A percentile compares a stretch with the other conserved stretches of the same genome.
phyloP scores from a whole-genome alignment of 2,329 filamentous ascomycete genomes.

The Phyllosticta citribraziliensis region DNA sequence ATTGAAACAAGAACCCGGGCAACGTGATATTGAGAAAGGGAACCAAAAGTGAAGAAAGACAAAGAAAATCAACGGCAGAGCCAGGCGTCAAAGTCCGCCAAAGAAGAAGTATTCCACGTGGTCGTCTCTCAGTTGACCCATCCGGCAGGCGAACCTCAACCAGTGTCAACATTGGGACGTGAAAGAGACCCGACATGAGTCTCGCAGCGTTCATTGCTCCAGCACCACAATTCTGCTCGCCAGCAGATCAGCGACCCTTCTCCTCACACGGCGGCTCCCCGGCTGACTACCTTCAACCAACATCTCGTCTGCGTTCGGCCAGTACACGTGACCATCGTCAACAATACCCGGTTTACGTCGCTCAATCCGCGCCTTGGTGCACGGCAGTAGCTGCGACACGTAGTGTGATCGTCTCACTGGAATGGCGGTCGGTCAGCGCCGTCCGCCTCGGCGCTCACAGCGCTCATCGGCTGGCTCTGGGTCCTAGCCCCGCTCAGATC shows the following conservation, averaged over 20 bases:
- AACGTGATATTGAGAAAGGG: background rate
- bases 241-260: background rate
- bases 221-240: background rate
- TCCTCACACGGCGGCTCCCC: background rate
- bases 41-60: background rate
- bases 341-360: background rate
- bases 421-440: conserved; percentile 23
- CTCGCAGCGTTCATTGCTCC: background rate
- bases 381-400: background rate
- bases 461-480: conserved; percentile 31
- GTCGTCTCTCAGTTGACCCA: background rate
- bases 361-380: background rate
- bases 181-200: background rate
- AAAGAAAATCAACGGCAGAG: background rate
- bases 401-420: conserved; percentile 8
- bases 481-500: conserved; percentile 50
- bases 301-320: background rate
- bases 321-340: background rate
- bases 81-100: background rate
- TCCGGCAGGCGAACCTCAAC: background rate
- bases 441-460: conserved; percentile 28
- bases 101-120: background rate
- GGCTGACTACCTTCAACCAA: background rate
- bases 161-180: background rate
- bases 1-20: background rate